phyloP scores from a whole-genome alignment of 1,284 basidiomycete genomes.

The Coniferiporia sulphurascens region DNA sequence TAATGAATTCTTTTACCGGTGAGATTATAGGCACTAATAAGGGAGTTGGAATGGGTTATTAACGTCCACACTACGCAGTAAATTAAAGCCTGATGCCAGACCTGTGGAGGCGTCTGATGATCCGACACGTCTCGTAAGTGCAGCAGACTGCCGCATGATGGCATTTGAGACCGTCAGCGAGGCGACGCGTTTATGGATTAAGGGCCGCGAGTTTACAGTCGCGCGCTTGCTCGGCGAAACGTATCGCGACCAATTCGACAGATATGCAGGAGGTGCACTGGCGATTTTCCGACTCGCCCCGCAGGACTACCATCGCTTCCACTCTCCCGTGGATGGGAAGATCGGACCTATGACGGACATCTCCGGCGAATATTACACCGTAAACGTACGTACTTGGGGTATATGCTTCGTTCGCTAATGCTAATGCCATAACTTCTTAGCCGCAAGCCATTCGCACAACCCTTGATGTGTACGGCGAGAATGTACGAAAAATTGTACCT shows the following conservation, averaged over 20 bases:
- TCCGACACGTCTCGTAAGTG: slow-evolving; percentile 74
- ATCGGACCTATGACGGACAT: slow-evolving; percentile 81
- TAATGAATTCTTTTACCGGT: slow-evolving; percentile 86
- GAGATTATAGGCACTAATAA: slow-evolving; percentile 9
- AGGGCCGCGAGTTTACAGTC: slow-evolving; percentile 90
- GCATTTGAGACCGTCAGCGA: slow-evolving; percentile 81
- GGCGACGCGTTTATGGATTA: slow-evolving; percentile 94
- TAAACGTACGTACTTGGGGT: slow-evolving; percentile 56
- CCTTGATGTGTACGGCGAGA: slow-evolving; percentile 94
- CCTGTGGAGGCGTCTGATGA: slow-evolving; percentile 74
- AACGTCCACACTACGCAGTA: slow-evolving; percentile 46
- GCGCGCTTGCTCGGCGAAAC: slow-evolving; percentile 73
- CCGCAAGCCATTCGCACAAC: slow-evolving; percentile 78
- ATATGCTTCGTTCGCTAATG: slow-evolving; percentile 22
- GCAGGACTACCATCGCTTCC: slow-evolving; percentile 97
- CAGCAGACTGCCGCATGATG: slow-evolving; percentile 94
- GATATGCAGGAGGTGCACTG: slow-evolving; percentile 72
- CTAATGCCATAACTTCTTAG: slow-evolving; percentile 32
- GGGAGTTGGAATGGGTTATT: slow-evolving; percentile 6
- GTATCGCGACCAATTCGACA: slow-evolving; percentile 63
- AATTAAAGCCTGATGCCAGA: slow-evolving; percentile 80
- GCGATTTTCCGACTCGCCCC: slow-evolving; percentile 92
- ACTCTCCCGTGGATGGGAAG: slow-evolving; percentile 83
- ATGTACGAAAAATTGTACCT: slow-evolving; percentile 83
- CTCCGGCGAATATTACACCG: slow-evolving; percentile 87